Evolutionary conservation across 2,329 filamentous ascomycete species (phyloP).

Genomic region (Colletotrichum kahawae): DNA sequence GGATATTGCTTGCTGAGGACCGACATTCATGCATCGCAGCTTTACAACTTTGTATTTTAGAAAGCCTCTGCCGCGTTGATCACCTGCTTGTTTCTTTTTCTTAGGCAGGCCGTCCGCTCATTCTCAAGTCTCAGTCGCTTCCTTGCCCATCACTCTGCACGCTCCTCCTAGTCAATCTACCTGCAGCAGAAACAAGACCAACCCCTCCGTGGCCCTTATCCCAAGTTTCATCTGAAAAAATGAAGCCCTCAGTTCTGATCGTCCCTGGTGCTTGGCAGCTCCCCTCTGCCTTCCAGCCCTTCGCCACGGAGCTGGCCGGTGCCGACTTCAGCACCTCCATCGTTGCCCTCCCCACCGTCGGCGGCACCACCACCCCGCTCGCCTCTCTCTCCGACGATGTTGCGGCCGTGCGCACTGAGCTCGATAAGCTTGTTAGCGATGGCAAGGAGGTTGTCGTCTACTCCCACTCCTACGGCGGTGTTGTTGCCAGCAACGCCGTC

Average conservation of each 20-base stretch:
- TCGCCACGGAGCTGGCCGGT: constrained; percentile 4
- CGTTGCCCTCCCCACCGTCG: constrained; percentile 35
- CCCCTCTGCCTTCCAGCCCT: constrained; percentile 31
- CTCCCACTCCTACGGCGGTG: constrained; percentile 48
- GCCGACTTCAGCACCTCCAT: constrained; percentile 29
- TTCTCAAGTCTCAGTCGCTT: neutral
- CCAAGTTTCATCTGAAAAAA: neutral
- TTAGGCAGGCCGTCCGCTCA: neutral
- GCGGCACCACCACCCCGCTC: constrained; percentile 30
- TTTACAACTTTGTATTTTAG: constrained; percentile 7
- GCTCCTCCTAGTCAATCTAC: neutral
- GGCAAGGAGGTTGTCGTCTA: constrained; percentile 47
- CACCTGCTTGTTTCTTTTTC: neutral
- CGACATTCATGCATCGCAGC: neutral
- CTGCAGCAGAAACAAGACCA: constrained; percentile 1
- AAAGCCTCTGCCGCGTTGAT: constrained; percentile 1
- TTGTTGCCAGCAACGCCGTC: constrained; percentile 42
- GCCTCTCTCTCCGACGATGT: constrained; percentile 36
- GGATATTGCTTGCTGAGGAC: constrained; percentile 2
- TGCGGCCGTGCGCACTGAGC: constrained; percentile 28
- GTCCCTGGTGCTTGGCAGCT: constrained; percentile 44
- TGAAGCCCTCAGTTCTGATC: constrained; percentile 36
- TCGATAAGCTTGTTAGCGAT: constrained; percentile 33
- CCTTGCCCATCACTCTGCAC: neutral
- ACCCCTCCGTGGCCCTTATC: neutral